These are phyloP conservation scores for Pseudogymnoascus sp. DNA, from an alignment of 2,329 filamentous ascomycete genomes.

Conservation along the genomic window DNA sequence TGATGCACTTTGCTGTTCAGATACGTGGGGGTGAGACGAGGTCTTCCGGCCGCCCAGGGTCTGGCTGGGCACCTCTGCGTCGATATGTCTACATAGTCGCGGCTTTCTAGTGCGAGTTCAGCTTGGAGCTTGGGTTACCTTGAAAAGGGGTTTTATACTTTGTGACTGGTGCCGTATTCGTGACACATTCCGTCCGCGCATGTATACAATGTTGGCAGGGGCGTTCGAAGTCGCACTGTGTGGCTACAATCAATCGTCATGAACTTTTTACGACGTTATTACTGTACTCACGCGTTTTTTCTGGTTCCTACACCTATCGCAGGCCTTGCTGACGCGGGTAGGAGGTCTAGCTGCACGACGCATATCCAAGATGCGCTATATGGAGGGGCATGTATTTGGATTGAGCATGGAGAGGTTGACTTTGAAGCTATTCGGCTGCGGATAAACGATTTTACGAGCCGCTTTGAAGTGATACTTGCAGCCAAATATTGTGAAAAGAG, in stretches of 20 bases:
- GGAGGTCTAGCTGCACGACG: conserved; percentile 15
- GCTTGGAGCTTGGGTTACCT: conserved; percentile 3
- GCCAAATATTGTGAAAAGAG: neutral
- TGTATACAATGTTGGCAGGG: conserved; percentile 31
- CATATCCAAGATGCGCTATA: neutral
- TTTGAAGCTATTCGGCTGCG: neutral
- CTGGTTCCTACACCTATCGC: conserved; percentile 27
- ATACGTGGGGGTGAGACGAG: neutral
- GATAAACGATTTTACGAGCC: neutral
- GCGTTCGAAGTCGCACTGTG: conserved; percentile 29
- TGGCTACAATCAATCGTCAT: conserved; percentile 4
- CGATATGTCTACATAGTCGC: neutral
- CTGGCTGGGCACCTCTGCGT: neutral
- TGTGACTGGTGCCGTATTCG: conserved; percentile 11
- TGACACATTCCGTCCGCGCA: conserved; percentile 23
- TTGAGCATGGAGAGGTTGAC: neutral
- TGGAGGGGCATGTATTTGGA: neutral
- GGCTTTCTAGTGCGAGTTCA: neutral
- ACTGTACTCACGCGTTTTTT: conserved; percentile 26
- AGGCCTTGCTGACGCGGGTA: conserved; percentile 28
- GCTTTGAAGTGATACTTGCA: neutral
- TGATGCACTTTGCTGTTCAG: neutral
- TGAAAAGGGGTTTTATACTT: conserved; percentile 19
- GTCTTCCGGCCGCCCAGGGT: neutral
- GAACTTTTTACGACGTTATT: neutral